Percentiles rank a stretch among this genome's conserved stretches.
These are phyloP conservation scores for Chytriomyces sp. DNA, from an alignment of 192 early-diverging fungal species.

Conservation along the genomic window DNA sequence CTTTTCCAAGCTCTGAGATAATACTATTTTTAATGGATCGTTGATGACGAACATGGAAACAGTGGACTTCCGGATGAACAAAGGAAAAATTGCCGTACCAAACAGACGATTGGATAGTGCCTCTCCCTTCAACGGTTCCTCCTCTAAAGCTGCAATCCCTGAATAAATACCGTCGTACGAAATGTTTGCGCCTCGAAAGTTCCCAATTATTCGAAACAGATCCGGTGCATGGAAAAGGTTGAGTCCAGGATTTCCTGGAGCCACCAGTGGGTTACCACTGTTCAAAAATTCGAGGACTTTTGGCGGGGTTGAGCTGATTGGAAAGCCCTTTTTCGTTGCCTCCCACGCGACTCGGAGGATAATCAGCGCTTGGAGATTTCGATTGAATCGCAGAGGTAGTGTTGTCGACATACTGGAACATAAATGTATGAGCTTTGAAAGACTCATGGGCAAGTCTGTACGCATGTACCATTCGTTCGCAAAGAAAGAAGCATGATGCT, in stretches of 20 bases:
- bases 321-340: constrained; percentile 2
- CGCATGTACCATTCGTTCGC: constrained; percentile 21
- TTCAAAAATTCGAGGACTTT: constrained; percentile 6
- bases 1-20: constrained; percentile 14
- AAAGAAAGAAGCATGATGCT: constrained; percentile 19
- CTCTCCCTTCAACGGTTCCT: background rate
- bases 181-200: background rate
- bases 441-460: background rate
- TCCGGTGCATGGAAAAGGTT: constrained; percentile 11
- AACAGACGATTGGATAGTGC: background rate
- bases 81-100: constrained; percentile 1
- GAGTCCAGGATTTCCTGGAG: background rate
- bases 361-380: constrained; percentile 23
- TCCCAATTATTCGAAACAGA: constrained; percentile 11
- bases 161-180: background rate
- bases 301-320: background rate
- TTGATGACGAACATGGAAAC: background rate
- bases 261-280: background rate
- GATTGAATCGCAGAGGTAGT: constrained; percentile 20
- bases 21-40: background rate
- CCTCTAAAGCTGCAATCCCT: background rate
- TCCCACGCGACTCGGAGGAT: constrained; percentile 15
- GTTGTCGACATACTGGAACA: constrained; percentile 31
- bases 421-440: background rate
- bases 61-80: background rate